Conservation (phyloP, 345 rosid genomes). For the Lumnitzera racemosa region DNA sequence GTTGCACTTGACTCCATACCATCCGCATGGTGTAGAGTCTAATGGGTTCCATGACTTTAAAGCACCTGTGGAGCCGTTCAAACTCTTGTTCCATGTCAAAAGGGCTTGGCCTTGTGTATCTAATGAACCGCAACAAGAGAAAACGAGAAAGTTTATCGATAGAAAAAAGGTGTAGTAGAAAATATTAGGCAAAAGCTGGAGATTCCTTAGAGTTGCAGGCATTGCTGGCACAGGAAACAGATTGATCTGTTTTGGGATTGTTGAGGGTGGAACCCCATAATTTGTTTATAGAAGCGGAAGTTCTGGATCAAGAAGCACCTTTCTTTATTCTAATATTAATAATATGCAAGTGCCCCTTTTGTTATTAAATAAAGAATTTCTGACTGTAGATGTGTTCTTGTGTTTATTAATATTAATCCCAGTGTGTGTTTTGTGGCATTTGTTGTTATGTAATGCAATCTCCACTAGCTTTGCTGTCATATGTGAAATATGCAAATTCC, state of each 20-base stretch:
- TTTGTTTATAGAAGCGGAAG: conserved; percentile 13
- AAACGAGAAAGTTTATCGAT: conserved; percentile 14
- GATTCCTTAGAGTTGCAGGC: conserved; percentile 34
- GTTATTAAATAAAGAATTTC: conserved; percentile 1
- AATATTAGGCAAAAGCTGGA: conserved; percentile 12
- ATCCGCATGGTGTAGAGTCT: conserved; percentile 11
- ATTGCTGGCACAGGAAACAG: conserved; percentile 15
- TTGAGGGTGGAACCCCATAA: conserved; percentile 16
- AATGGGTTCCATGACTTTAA: conserved; percentile 12
- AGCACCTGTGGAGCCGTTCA: conserved; percentile 10
- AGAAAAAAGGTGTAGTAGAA: conserved; percentile 18
- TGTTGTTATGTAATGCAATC: no score
- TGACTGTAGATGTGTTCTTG: not conserved
- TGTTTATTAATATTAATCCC: not conserved
- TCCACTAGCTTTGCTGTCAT: no score
- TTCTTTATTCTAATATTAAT: not conserved
- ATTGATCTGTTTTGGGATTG: conserved; percentile 19
- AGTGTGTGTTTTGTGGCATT: no score
- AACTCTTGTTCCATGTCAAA: conserved; percentile 15
- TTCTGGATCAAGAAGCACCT: conserved; percentile 7
- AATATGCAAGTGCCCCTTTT: not conserved
- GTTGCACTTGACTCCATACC: conserved; percentile 17
- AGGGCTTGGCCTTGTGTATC: conserved; percentile 19
- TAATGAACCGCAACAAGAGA: not conserved
- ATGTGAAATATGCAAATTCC: no score